Evolutionary conservation across 768 basidiomycete species (phyloP), one percentile per base, ranked within the genome.

Genomic region (Lentinula raphanica): DNA sequence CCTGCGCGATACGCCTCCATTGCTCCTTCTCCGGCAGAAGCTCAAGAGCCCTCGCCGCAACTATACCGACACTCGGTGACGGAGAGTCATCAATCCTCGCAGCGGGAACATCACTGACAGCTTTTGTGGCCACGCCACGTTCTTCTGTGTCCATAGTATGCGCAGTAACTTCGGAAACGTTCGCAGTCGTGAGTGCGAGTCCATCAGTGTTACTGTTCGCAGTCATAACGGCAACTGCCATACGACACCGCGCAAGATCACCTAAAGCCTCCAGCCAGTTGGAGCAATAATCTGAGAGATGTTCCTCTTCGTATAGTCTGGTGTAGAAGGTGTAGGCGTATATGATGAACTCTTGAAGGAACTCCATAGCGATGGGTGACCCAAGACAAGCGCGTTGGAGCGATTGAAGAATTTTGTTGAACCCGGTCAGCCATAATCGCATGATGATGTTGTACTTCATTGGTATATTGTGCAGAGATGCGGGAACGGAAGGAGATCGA

Each of bases 211-310:
- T 67, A 32, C 74, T 77, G 27, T 80, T 78, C 27, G 81, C 79
- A 28, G 90, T 79, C 79, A 94, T 85, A 31, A 86, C 87, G n/a
- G 92, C 90, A n/a, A 98, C 91, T 1, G 89, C 88, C 91, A 97
- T 96, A 51, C 90, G 83, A 70, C 98, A 98, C 35, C 95, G 80
- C 0, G 97, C 94, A 29, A 99, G 80, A 71, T 99, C 97, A 23
- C 97, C 97, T 15, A 99, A 85, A 3, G 95, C 93, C 69, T 99
- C 97, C 53, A 98, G 83, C 97, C 97, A 99, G 17, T 87, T 86
- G 2, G 82, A 76, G 59, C 87, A 85, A 76, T 93, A 97, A 6
- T 74, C 69, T 45, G 98, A 79, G 1, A 76, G 79, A 8, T 81
- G 84, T 67, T 97, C 90, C 66, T 98, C 96, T 50, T 94, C 76